Base-by-base conservation (phyloP, 2,329 filamentous ascomycete genomes). In the Mycosphaerella sp. region DNA sequence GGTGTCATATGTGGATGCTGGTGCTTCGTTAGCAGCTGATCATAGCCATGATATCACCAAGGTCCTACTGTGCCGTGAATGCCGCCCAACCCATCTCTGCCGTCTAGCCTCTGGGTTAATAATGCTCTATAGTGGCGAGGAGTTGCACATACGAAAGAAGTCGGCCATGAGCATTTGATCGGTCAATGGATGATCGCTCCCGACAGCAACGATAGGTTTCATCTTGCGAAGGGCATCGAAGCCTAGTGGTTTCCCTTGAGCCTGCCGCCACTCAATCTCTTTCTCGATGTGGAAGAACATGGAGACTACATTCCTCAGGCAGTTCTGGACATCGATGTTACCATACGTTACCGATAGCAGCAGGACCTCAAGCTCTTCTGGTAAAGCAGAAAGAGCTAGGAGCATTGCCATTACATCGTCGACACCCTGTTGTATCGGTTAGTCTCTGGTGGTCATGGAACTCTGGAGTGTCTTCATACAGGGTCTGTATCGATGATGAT, bases 401-500 rank as follows among this genome's bases (percentile, higher is more conserved):
- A 98, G 77, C 68, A 97, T 79, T 41, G 89, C 91, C 55, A 97
- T 77, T 48, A 93, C 78, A 77, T 98, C 93, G 72, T 98, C 93
- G 61, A 93, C 86, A 57, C 91, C 89, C 73, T 75, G 16, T n/a
- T 40, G 41, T 28, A 25, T 35, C 32, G 25, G 14, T 7, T 27
- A 17, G n/a, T 13, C n/a, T 6, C 40, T 35, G 41, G 13, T 6
- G 10, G 5, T 27, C 2, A 25, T 17, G 21, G 18, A 6, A 9
- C 3, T 13, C 17, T 12, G 34, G 17, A 17, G 25, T n/a, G 10
- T 12, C 3, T 30, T 4, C 53, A 44, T 75, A 87, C 90, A 73
- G 91, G 91, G 68, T 97, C 93, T 2, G 91, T 97, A 67, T 98
- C 93, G 64, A 98, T 93, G 63, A 98, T 96, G 61, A 98, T 84